phyloP scores from a whole-genome alignment of 108 stramenopile genomes.

The Nannochloropsis salina region DNA sequence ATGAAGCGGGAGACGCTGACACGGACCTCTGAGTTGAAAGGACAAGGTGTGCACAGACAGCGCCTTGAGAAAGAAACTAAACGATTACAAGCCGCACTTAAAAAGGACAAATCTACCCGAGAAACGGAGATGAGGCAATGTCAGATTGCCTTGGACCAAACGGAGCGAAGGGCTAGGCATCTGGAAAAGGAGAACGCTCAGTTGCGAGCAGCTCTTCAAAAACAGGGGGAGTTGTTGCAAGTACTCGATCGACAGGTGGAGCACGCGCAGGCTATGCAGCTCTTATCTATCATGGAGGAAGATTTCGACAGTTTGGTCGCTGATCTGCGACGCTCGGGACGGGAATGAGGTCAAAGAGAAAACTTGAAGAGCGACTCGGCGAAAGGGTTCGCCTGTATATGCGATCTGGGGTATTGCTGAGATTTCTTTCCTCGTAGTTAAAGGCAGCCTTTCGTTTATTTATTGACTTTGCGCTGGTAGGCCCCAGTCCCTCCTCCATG shows the following conservation, averaged over 20 bases:
- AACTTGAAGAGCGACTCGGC: background rate
- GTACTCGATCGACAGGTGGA: background rate
- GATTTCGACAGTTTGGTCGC: background rate
- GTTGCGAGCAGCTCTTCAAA: background rate
- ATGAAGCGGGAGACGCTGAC: background rate
- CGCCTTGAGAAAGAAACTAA: background rate
- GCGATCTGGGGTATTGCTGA: too few species aligned
- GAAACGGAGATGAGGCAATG: background rate
- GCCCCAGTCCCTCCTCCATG: too few species aligned
- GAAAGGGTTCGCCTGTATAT: too few species aligned
- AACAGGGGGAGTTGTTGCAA: background rate
- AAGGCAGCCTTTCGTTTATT: too few species aligned
- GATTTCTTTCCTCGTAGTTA: too few species aligned
- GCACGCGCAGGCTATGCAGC: background rate
- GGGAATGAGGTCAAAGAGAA: background rate
- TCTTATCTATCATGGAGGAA: slow-evolving; percentile 5
- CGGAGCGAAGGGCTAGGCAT: background rate
- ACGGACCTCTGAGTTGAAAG: background rate
- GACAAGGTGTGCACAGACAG: background rate
- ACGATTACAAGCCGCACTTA: background rate
- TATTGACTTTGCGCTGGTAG: too few species aligned
- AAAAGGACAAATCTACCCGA: background rate
- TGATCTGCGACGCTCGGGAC: background rate
- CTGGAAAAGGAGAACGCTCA: background rate
- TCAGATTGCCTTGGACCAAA: background rate